Percentiles rank a stretch among this genome's conserved stretches.
phyloP scores from a whole-genome alignment of 768 basidiomycete genomes.

The Tephrocybe rancida region DNA sequence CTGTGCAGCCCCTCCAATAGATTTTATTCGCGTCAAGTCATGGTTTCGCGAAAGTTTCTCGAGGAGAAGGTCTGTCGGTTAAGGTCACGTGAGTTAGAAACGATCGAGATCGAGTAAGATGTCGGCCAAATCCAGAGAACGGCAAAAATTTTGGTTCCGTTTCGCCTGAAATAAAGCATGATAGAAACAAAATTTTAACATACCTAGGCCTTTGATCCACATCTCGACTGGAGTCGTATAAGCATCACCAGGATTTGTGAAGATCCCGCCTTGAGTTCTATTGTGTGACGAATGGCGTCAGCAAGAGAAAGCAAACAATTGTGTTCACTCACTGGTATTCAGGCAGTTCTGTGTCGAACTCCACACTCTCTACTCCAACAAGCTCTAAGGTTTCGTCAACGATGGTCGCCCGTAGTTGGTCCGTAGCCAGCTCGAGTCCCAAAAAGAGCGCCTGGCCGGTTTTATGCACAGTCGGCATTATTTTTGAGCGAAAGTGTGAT shows the following conservation, averaged over 20 bases:
- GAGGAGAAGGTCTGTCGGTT: conserved; percentile 64
- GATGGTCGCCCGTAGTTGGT: conserved; percentile 81
- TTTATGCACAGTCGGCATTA: conserved; percentile 48
- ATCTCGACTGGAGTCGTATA: conserved; percentile 89
- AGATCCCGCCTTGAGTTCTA: conserved; percentile 86
- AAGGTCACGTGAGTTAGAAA: conserved; percentile 29
- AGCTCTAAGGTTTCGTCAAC: conserved; percentile 84
- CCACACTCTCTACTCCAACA: conserved; percentile 79
- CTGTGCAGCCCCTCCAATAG: conserved; percentile 80
- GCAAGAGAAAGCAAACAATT: conserved; percentile 1
- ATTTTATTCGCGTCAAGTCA: conserved; percentile 71
- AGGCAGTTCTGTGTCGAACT: conserved; percentile 78
- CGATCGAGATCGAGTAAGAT: conserved; percentile 31
- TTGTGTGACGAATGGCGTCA: conserved; percentile 11
- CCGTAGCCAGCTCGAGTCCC: conserved; percentile 83
- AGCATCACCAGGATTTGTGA: conserved; percentile 84
- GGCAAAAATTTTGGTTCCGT: conserved; percentile 66
- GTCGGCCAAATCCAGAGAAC: conserved; percentile 32
- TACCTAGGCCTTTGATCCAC: conserved; percentile 89
- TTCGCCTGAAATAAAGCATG: conserved; percentile 24
- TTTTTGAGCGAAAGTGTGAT: conserved; percentile 20
- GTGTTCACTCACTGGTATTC: conserved; percentile 74
- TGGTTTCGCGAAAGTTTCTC: conserved; percentile 73
- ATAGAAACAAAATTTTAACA: conserved; percentile 29
- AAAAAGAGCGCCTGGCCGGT: conserved; percentile 65